Conservation (phyloP, 805 yeast genomes). For the Yamadazyma takamatsuzukensis region DNA sequence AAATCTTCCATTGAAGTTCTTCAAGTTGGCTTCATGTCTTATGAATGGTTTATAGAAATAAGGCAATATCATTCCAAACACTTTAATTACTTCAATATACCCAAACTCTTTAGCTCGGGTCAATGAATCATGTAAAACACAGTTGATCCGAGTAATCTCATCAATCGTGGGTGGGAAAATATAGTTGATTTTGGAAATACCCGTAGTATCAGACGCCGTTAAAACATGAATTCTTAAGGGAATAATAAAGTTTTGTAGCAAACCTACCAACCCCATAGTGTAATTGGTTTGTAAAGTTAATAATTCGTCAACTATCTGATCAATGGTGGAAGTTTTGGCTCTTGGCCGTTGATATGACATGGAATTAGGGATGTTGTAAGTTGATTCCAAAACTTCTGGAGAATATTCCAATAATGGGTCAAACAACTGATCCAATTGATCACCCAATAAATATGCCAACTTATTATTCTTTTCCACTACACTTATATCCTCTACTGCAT, state of each 20-base stretch:
- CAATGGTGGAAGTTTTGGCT: conserved; percentile 30
- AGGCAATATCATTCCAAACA: conserved; percentile 79
- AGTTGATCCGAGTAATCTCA: conserved; percentile 86
- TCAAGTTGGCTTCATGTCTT: conserved; percentile 91
- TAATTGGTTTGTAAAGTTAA: conserved; percentile 68
- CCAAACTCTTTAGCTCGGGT: conserved; percentile 67
- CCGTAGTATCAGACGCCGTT: conserved; percentile 48
- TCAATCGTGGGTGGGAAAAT: conserved; percentile 94
- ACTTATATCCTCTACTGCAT: conserved; percentile 16
- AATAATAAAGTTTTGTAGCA: conserved; percentile 73
- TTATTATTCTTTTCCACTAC: conserved; percentile 67
- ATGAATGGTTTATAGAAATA: conserved; percentile 90
- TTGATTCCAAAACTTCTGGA: conserved; percentile 77
- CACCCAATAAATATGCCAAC: conserved; percentile 74
- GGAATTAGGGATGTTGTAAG: conserved; percentile 58
- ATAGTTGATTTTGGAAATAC: conserved; percentile 65
- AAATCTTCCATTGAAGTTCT: conserved; percentile 54
- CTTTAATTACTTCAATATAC: conserved; percentile 70
- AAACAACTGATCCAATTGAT: conserved; percentile 82
- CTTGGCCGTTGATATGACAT: conserved; percentile 12
- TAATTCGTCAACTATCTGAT: conserved; percentile 62
- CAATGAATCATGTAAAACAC: conserved; percentile 75
- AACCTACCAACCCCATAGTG: conserved; percentile 66
- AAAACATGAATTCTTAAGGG: conserved; percentile 73
- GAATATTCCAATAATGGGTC: conserved; percentile 89